Conservation (phyloP, 2,329 filamentous ascomycete species). For the Cladosporium sp. region DNA sequence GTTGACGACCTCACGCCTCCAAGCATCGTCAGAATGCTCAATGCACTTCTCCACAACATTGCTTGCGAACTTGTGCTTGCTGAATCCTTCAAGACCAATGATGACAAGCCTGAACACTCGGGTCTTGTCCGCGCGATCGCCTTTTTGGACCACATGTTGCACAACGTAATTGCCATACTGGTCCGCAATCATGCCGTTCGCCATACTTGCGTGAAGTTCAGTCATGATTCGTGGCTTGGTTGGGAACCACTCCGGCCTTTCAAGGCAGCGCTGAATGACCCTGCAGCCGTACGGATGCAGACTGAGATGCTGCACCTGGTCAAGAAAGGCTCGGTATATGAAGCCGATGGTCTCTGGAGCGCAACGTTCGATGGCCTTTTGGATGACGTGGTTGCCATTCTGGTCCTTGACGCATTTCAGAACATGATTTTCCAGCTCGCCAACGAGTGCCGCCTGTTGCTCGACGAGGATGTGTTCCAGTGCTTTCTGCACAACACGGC, state of each 20-base stretch:
- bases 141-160: slow-evolving; percentile 83
- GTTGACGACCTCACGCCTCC: slow-evolving; percentile 64
- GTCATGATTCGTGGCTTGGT: slow-evolving; percentile 69
- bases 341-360: slow-evolving; percentile 76
- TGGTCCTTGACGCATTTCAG: slow-evolving; percentile 76
- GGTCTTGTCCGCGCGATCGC: slow-evolving; percentile 65
- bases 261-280: slow-evolving; percentile 87
- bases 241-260: slow-evolving; percentile 64
- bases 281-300: slow-evolving; percentile 84
- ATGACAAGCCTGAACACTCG: slow-evolving; percentile 72
- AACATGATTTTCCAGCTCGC: slow-evolving; percentile 74
- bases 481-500: slow-evolving; percentile 93
- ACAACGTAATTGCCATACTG: slow-evolving; percentile 95
- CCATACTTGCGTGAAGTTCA: slow-evolving; percentile 71
- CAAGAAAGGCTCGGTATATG: slow-evolving; percentile 75
- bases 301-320: slow-evolving; percentile 69
- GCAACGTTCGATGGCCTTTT: slow-evolving; percentile 82
- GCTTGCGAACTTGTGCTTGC: slow-evolving; percentile 93
- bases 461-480: slow-evolving; percentile 88
- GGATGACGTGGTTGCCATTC: slow-evolving; percentile 95
- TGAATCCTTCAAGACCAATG: slow-evolving; percentile 66
- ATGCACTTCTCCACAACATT: slow-evolving; percentile 97
- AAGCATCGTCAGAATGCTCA: slow-evolving; percentile 62
- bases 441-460: slow-evolving; percentile 78
- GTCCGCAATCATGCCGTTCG: slow-evolving; percentile 69